These are phyloP conservation scores for Nitzschia sp. DNA, from an alignment of 108 stramenopile species.

Conservation along the genomic window DNA sequence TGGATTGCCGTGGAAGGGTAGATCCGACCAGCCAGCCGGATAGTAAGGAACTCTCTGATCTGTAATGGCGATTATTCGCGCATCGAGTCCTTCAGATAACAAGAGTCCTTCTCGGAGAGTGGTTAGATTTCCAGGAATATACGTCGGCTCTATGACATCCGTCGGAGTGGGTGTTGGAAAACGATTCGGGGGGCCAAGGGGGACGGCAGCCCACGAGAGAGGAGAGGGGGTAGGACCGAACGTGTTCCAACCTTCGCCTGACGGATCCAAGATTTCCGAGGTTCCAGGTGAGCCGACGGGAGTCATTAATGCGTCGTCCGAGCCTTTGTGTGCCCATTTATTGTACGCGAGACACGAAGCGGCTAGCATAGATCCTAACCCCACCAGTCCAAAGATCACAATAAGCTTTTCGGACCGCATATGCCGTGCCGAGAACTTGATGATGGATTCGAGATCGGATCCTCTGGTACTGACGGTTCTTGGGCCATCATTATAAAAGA, in stretches of 20 bases:
- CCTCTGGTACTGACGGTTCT: background rate
- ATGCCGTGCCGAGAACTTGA: slow-evolving; percentile 1
- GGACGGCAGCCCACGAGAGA: background rate
- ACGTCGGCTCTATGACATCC: slow-evolving; percentile 10
- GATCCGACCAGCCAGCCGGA: slow-evolving; percentile 16
- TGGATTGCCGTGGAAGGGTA: slow-evolving; percentile 43
- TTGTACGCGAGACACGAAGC: background rate
- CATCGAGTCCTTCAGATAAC: slow-evolving; percentile 33
- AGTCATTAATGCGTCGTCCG: background rate
- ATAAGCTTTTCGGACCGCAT: background rate
- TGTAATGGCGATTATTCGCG: slow-evolving; percentile 32
- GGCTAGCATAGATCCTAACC: background rate
- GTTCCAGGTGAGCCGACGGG: background rate
- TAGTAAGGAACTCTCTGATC: slow-evolving; percentile 26
- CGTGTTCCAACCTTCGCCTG: background rate
- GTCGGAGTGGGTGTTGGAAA: background rate
- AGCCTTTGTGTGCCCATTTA: background rate
- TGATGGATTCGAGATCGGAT: background rate
- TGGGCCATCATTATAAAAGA: background rate
- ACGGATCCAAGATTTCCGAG: background rate
- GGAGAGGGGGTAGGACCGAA: background rate
- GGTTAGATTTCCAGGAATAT: slow-evolving; percentile 48
- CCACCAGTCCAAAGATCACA: slow-evolving; percentile 3
- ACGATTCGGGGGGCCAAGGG: background rate
- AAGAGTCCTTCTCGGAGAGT: slow-evolving; percentile 22